These are phyloP conservation scores for Pichia norvegensis DNA, from an alignment of 1,139 yeast genomes.

Conservation along the genomic window DNA sequence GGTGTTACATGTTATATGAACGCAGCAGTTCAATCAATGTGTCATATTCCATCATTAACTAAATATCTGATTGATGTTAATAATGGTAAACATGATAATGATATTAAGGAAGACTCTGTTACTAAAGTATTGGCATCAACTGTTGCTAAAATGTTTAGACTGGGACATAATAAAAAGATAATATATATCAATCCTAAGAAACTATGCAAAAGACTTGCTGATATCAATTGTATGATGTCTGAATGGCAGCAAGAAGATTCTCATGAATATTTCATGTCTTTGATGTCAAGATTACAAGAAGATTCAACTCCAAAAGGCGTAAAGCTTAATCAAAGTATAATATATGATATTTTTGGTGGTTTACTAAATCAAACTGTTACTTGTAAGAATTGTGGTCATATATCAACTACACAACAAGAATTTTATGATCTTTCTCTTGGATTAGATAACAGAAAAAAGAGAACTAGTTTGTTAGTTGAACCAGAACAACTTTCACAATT, in stretches of 20 bases:
- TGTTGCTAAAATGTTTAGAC: slow-evolving; percentile 57
- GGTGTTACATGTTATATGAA: slow-evolving; percentile 97
- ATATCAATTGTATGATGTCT: slow-evolving; percentile 92
- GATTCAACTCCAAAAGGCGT: slow-evolving; percentile 85
- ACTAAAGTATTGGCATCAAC: slow-evolving; percentile 68
- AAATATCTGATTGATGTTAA: slow-evolving; percentile 68
- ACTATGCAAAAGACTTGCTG: slow-evolving; percentile 64
- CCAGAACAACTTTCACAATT: slow-evolving; percentile 22
- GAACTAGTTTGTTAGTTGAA: slow-evolving; percentile 27
- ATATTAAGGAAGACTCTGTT: slow-evolving; percentile 52
- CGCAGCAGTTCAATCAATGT: slow-evolving; percentile 82
- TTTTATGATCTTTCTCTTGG: slow-evolving; percentile 86
- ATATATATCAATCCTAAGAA: slow-evolving; percentile 63
- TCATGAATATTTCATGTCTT: slow-evolving; percentile 92
- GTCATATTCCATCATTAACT: slow-evolving; percentile 86
- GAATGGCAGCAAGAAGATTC: slow-evolving; percentile 98
- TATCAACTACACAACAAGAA: slow-evolving; percentile 88
- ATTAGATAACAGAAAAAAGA: slow-evolving; percentile 42
- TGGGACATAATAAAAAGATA: slow-evolving; percentile 31
- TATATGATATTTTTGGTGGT: slow-evolving; percentile 94
- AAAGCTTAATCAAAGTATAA: slow-evolving; percentile 70
- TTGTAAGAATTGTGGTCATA: slow-evolving; percentile 70
- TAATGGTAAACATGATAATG: slow-evolving; percentile 40
- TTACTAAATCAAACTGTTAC: slow-evolving; percentile 74
- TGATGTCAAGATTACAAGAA: slow-evolving; percentile 81